A percentile compares a stretch with the other conserved stretches of the same genome.
Conservation (phyloP, 371 early-diverging fungal genomes). For the Mucor sp. region DNA sequence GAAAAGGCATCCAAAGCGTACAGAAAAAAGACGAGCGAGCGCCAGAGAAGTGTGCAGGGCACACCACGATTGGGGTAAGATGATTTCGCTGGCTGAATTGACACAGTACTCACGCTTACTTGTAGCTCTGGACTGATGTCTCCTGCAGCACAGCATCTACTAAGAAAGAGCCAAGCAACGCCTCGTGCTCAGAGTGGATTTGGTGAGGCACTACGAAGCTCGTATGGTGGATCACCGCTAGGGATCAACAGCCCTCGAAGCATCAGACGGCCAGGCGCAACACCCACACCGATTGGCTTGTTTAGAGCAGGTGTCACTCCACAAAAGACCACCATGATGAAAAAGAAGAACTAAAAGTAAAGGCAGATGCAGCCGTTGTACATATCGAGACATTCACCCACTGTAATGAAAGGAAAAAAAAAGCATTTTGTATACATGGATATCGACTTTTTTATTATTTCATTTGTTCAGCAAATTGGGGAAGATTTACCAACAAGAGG, state of each 20-base stretch:
- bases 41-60: conserved; percentile 17
- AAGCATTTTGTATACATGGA: neutral
- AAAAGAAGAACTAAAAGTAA: conserved; percentile 2
- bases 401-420: too few relatives aligned
- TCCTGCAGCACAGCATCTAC: conserved; percentile 49
- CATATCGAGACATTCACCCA: neutral
- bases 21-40: conserved; percentile 38
- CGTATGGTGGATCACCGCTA: conserved; percentile 24
- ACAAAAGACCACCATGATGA: neutral
- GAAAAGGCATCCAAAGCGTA: conserved; percentile 67
- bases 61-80: conserved; percentile 42
- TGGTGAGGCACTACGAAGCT: conserved; percentile 41
- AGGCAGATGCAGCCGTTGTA: neutral
- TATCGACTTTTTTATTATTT: too few relatives aligned
- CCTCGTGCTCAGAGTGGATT: conserved; percentile 25
- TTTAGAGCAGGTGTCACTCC: conserved; percentile 48
- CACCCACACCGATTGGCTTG: conserved; percentile 41
- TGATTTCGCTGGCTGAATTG: neutral
- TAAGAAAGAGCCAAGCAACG: conserved; percentile 31
- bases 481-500: conserved; percentile 93
- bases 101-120: neutral
- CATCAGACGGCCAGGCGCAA: conserved; percentile 23
- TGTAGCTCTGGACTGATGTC: conserved; percentile 41
- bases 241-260: neutral
- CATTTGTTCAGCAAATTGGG: conserved; percentile 45